Percentiles rank a stretch among this genome's conserved stretches.
phyloP scores from a whole-genome alignment of 192 early-diverging fungal species.

The Blastocladiella britannica region DNA sequence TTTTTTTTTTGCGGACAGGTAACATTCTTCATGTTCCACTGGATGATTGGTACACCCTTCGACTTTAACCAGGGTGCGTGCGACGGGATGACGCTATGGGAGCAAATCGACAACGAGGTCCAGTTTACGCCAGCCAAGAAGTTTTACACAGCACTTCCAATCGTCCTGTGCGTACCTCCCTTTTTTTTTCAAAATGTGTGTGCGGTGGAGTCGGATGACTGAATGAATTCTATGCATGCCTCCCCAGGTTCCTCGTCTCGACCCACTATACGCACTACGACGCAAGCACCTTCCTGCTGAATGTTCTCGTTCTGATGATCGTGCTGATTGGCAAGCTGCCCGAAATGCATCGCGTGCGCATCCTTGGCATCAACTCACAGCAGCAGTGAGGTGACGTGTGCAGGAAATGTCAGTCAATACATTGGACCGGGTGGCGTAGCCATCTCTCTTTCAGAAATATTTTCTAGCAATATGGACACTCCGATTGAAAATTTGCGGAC shows the following conservation, averaged over 20 bases:
- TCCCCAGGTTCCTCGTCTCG: slow-evolving; percentile 64
- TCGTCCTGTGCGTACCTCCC: slow-evolving; percentile 57
- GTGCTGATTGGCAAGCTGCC: slow-evolving; percentile 86
- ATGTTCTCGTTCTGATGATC: slow-evolving; percentile 60
- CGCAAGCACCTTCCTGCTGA: slow-evolving; percentile 69
- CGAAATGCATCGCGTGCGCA: slow-evolving; percentile 62
- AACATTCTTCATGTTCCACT: slow-evolving; percentile 96
- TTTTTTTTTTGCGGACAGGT: slow-evolving; percentile 22
- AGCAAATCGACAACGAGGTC: slow-evolving; percentile 94
- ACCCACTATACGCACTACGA: slow-evolving; percentile 96
- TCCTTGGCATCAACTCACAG: slow-evolving; percentile 96
- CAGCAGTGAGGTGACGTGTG: slow-evolving; percentile 10
- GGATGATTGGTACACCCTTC: slow-evolving; percentile 88
- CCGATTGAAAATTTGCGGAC: no score
- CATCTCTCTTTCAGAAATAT: no score
- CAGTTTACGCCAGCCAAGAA: slow-evolving; percentile 98
- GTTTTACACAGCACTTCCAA: slow-evolving; percentile 84
- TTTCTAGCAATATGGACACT: no score
- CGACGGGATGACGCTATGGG: slow-evolving; percentile 87
- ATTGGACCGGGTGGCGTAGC: no score
- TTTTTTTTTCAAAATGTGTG: no score
- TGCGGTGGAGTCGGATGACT: no score
- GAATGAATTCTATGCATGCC: no score
- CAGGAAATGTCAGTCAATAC: no score
- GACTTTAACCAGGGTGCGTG: slow-evolving; percentile 82